These are phyloP conservation scores for Botrytis aclada DNA, from an alignment of 2,329 filamentous ascomycete genomes.

Conservation along the genomic window DNA sequence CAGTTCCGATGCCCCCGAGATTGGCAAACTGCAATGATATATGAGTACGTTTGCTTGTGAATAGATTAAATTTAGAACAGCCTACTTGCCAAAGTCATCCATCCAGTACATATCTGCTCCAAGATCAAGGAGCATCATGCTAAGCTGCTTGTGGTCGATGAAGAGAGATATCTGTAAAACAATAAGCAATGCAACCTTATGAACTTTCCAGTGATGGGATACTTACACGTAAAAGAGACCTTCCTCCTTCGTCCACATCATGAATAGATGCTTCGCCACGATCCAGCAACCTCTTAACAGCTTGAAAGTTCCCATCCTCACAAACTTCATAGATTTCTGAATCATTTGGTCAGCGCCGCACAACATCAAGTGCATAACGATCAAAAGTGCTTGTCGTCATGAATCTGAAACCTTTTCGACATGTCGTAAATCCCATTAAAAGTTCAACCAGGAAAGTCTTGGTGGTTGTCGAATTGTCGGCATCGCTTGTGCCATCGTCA, in stretches of 20 bases:
- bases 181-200: not conserved
- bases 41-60: not conserved
- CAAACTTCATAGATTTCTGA: slow-evolving; percentile 4
- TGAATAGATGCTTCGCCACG: slow-evolving; percentile 19
- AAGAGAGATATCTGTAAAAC: not conserved
- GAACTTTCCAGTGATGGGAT: accelerated
- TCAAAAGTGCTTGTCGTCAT: not conserved
- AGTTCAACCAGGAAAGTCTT: not conserved
- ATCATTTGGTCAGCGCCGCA: not conserved
- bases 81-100: accelerated
- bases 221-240: slow-evolving; percentile 20
- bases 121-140: not conserved
- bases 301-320: not conserved
- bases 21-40: not conserved
- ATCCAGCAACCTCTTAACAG: slow-evolving; percentile 14
- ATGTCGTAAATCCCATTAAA: not conserved
- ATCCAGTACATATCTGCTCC: not conserved
- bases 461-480: not conserved
- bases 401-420: not conserved
- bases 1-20: accelerated
- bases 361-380: not conserved
- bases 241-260: not conserved
- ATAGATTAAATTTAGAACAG: not conserved
- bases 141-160: accelerated
- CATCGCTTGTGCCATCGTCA: not conserved